A percentile compares a stretch with the other conserved stretches of the same genome.
phyloP scores from a whole-genome alignment of 164 flowering plant species.

The Taxillus chinensis region DNA sequence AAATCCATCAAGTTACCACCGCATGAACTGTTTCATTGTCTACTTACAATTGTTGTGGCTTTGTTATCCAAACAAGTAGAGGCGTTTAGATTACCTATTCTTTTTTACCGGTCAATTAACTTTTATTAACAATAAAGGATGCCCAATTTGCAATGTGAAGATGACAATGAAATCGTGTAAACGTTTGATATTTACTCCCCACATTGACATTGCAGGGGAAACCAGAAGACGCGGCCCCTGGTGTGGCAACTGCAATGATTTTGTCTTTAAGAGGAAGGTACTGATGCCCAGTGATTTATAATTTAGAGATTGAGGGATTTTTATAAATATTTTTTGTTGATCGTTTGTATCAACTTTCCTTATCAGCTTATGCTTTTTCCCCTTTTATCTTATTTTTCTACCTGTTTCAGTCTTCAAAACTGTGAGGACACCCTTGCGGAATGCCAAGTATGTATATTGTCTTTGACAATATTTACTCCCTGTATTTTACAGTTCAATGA shows the following conservation, averaged over 20 bases:
- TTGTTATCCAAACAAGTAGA: background rate
- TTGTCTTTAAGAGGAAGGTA: constrained; percentile 94
- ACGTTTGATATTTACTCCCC: background rate
- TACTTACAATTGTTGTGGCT: background rate
- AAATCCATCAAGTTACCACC: too few species aligned
- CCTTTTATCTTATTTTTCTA: constrained; percentile 4
- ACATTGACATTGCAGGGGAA: constrained; percentile 31
- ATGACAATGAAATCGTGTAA: background rate
- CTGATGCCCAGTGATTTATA: background rate
- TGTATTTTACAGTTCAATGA: too few species aligned
- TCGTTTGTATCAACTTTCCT: background rate
- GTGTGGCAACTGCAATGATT: constrained; percentile 92
- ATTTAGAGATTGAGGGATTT: background rate
- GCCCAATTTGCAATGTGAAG: too few species aligned
- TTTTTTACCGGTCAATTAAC: too few species aligned
- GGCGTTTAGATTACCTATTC: too few species aligned
- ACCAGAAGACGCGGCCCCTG: constrained; percentile 83
- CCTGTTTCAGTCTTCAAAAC: constrained; percentile 64
- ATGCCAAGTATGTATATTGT: constrained; percentile 49
- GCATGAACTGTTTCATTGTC: too few species aligned
- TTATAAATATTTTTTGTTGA: background rate
- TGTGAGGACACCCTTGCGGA: constrained; percentile 67
- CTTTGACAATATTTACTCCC: background rate
- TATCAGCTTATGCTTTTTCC: constrained; percentile 1
- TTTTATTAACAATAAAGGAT: too few species aligned